Evolutionary conservation across 352 stramenopile genomes (phyloP), one percentile per base, ranked within the genome.

Genomic region (Elongisporangium undulatum): DNA sequence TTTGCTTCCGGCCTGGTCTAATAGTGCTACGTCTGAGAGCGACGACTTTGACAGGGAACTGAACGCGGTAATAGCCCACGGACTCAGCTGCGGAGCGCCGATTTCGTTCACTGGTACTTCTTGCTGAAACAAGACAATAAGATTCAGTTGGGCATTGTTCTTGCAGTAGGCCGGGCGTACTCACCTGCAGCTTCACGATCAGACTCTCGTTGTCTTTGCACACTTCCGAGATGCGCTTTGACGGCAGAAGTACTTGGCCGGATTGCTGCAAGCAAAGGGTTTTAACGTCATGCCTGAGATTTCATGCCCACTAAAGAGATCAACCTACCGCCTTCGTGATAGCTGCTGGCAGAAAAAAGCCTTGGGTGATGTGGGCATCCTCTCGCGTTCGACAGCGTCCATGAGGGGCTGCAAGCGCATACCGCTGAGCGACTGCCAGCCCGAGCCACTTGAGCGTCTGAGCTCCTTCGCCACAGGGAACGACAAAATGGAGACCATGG

Each of bases 381-480:
- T 93, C 82, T 21, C 83, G 76, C 22, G 83, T 93, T 13, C 85
- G 82, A 55, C 71, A 87, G 23, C 83, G 82, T 6, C 83, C 84
- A 21, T 93, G 84, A 2, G 82, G 82, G 5, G 73, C 71, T 45
- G 69, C 67, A 2, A 92, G 60, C 34, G 87, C 72, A 56, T 94
- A 95, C 39, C 83, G 77, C 56, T 96, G 87, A 3, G 82, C 84
- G 19, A 83, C 85, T 21, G 72, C 85, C 10, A 94, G 72, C 1
- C 84, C 84, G n/a, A 96, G 81, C 87, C 87, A 95, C 51, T 90
- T 91, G 68, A 90, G 69, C 24, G 65, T 85, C 69, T 96, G 86
- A 21, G 55, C 62, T 15, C 87, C 87, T 64, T 90, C 84, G 24
- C 87, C 87, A 65, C 87, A 95, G 2, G 84, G 72, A n/a, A 96